Conservation (phyloP, 495 filamentous ascomycete genomes). For the Clohesyomyces aquaticus region DNA sequence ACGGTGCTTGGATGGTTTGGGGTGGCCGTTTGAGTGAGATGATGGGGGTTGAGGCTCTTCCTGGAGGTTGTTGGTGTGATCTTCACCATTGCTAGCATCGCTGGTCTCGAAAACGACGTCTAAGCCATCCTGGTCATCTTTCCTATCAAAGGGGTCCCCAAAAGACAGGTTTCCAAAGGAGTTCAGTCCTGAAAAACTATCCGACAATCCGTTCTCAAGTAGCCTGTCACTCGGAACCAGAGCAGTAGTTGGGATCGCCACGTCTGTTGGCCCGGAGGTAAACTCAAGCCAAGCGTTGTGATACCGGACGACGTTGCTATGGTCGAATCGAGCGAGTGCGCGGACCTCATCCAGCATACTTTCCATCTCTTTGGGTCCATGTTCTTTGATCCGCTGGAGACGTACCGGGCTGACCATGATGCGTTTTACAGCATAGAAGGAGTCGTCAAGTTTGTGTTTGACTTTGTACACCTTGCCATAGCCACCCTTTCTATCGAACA, state of each 20-base stretch:
- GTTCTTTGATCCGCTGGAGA: constrained; percentile 38
- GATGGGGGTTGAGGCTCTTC: background rate
- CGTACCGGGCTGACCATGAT: constrained; percentile 43
- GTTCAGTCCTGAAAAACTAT: too few relatives aligned
- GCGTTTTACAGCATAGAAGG: constrained; percentile 53
- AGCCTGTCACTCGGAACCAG: background rate
- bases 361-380: constrained; percentile 43
- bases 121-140: background rate
- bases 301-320: constrained; percentile 50
- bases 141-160: background rate
- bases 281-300: constrained; percentile 47
- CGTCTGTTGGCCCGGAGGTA: constrained; percentile 3
- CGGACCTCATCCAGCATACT: constrained; percentile 47
- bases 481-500: constrained; percentile 53
- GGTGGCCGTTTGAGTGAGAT: background rate
- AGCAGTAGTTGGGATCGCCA: background rate
- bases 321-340: constrained; percentile 44
- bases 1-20: constrained; percentile 8
- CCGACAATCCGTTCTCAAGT: constrained; percentile 10
- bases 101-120: constrained; percentile 39
- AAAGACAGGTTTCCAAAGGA: constrained; percentile 11
- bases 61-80: constrained; percentile 2
- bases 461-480: constrained; percentile 52
- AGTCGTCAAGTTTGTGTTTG: constrained; percentile 45
- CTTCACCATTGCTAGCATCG: constrained; percentile 7